Conservation (phyloP, 2,329 filamentous ascomycete species). For the Cercospora sojina region DNA sequence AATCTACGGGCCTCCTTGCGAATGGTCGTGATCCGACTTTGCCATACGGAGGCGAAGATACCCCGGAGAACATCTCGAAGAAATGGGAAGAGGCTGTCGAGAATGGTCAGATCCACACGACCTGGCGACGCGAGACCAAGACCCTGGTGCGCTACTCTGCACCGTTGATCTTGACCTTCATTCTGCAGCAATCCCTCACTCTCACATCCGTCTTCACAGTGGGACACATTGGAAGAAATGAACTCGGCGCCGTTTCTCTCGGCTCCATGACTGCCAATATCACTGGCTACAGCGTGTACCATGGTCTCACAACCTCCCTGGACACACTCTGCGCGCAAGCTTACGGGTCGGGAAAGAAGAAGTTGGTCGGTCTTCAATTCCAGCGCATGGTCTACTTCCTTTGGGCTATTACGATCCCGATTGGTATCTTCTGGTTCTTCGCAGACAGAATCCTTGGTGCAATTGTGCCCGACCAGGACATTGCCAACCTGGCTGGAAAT, state of each 20-base stretch:
- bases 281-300: conserved; percentile 50
- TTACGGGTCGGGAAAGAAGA: conserved; percentile 85
- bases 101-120: conserved; percentile 78
- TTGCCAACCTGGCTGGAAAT: conserved; percentile 67
- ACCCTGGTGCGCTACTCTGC: conserved; percentile 59
- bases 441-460: conserved; percentile 61
- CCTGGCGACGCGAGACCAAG: conserved; percentile 86
- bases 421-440: conserved; percentile 68
- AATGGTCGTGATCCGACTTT: conserved; percentile 34
- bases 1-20: conserved; percentile 52
- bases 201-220: conserved; percentile 51
- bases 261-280: conserved; percentile 52
- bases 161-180: conserved; percentile 49
- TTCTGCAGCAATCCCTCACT: conserved; percentile 51
- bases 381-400: conserved; percentile 81
- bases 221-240: conserved; percentile 50
- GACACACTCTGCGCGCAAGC: conserved; percentile 94
- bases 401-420: conserved; percentile 68
- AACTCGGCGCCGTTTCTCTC: conserved; percentile 50
- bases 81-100: conserved; percentile 85
- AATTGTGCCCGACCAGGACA: conserved; percentile 70
- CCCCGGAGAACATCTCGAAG: conserved; percentile 61
- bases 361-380: conserved; percentile 80
- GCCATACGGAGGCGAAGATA: conserved; percentile 50
- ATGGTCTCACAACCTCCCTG: conserved; percentile 78